These are phyloP conservation scores for Cladosporium phlei DNA, from an alignment of 2,329 filamentous ascomycete species.

Conservation along the genomic window DNA sequence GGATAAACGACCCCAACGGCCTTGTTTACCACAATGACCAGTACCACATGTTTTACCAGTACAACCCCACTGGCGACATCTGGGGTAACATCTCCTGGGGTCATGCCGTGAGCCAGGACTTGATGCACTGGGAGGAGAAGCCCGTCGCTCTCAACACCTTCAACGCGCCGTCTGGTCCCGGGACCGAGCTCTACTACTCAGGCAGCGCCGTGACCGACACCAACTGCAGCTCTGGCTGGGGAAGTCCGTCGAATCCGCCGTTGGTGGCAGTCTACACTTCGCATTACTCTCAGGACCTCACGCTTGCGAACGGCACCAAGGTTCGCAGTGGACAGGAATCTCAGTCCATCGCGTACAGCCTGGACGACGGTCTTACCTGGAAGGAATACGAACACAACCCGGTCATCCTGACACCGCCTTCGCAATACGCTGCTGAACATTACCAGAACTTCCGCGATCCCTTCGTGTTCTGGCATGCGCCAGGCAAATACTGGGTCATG, in stretches of 20 bases:
- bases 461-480: conserved; percentile 1
- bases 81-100: conserved; percentile 28
- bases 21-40: conserved; percentile 19
- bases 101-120: conserved; percentile 25
- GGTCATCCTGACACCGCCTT: neutral
- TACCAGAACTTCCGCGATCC: conserved; percentile 1
- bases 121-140: conserved; percentile 3
- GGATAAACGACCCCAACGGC: conserved; percentile 27
- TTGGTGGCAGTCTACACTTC: neutral
- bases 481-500: neutral
- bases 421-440: neutral
- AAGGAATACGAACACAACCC: neutral
- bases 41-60: conserved; percentile 26
- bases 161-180: neutral
- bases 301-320: neutral
- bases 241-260: neutral
- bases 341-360: conserved; percentile 3
- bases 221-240: neutral
- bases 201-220: neutral
- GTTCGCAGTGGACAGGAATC: neutral
- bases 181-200: neutral
- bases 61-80: conserved; percentile 19
- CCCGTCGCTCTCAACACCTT: neutral
- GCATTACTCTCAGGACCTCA: neutral
- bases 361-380: conserved; percentile 2